Evolutionary conservation across 495 filamentous ascomycete species (phyloP).

Genomic region (Penicillium steckii): DNA sequence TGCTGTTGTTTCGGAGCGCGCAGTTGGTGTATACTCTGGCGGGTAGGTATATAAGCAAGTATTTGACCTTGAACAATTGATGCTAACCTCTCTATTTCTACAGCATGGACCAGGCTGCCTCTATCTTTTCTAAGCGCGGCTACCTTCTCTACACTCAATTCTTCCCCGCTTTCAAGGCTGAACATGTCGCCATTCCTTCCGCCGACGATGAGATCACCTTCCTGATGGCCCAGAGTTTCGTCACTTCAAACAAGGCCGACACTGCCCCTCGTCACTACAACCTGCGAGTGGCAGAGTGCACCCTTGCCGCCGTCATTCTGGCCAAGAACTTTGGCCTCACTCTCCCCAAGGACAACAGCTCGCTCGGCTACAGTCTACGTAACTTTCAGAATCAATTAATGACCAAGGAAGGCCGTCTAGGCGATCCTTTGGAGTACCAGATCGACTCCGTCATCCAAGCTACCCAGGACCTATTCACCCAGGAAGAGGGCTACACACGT

Average conservation of each 20-base stretch:
- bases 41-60: constrained; percentile 54
- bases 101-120: constrained; percentile 95
- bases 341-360: constrained; percentile 76
- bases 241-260: constrained; percentile 89
- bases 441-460: constrained; percentile 67
- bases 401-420: constrained; percentile 55
- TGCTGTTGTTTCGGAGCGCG: constrained; percentile 89
- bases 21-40: constrained; percentile 94
- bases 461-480: constrained; percentile 59
- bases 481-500: constrained; percentile 82
- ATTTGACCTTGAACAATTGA: constrained; percentile 26
- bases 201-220: constrained; percentile 83
- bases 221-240: constrained; percentile 91
- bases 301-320: constrained; percentile 77
- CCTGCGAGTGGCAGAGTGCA: constrained; percentile 92
- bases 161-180: constrained; percentile 70
- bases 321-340: constrained; percentile 60
- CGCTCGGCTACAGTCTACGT: constrained; percentile 77
- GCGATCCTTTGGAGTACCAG: constrained; percentile 59
- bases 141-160: constrained; percentile 90
- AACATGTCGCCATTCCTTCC: constrained; percentile 80
- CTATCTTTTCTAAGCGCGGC: constrained; percentile 83
- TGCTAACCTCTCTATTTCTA: background rate
- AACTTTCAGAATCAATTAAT: constrained; percentile 85
- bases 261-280: constrained; percentile 94